phyloP scores from a whole-genome alignment of 805 yeast species.

The Barnettozyma pratensis region DNA sequence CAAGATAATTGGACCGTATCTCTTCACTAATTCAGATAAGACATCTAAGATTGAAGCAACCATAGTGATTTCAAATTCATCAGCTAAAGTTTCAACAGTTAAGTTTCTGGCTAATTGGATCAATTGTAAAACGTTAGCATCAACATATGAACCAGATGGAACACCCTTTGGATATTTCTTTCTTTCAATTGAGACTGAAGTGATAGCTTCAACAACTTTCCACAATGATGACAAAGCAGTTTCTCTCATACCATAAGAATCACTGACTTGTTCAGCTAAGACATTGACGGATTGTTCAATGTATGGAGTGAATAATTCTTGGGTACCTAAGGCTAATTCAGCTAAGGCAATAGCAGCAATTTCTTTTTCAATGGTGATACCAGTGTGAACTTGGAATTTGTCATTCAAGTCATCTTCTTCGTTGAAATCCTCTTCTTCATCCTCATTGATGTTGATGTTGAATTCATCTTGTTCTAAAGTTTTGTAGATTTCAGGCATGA shows the following conservation, averaged over 20 bases:
- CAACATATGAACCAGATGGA: conserved; percentile 55
- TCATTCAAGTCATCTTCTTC: conserved; percentile 58
- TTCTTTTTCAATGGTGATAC: conserved; percentile 93
- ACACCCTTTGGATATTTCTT: conserved; percentile 58
- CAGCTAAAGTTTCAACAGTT: conserved; percentile 58
- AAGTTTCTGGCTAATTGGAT: conserved; percentile 62
- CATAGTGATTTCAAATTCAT: conserved; percentile 81
- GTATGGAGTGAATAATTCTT: conserved; percentile 71
- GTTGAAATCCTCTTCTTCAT: conserved; percentile 35
- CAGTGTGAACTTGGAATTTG: conserved; percentile 84
- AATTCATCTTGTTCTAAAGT: conserved; percentile 87
- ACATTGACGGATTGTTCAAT: conserved; percentile 64
- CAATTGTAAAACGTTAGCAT: conserved; percentile 50
- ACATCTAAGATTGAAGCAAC: conserved; percentile 74
- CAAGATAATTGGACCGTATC: conserved; percentile 67
- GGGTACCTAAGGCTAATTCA: conserved; percentile 85
- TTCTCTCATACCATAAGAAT: conserved; percentile 88
- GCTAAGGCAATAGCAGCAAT: conserved; percentile 87
- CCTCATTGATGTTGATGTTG: conserved; percentile 53
- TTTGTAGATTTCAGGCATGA: conserved; percentile 78
- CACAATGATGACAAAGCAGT: conserved; percentile 79
- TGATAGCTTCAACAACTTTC: conserved; percentile 74
- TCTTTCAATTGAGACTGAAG: conserved; percentile 43
- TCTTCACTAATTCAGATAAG: conserved; percentile 59
- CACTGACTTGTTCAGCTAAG: conserved; percentile 67